Base-by-base conservation (phyloP, 495 filamentous ascomycete genomes). In the Aspergillus nidulans region DNA sequence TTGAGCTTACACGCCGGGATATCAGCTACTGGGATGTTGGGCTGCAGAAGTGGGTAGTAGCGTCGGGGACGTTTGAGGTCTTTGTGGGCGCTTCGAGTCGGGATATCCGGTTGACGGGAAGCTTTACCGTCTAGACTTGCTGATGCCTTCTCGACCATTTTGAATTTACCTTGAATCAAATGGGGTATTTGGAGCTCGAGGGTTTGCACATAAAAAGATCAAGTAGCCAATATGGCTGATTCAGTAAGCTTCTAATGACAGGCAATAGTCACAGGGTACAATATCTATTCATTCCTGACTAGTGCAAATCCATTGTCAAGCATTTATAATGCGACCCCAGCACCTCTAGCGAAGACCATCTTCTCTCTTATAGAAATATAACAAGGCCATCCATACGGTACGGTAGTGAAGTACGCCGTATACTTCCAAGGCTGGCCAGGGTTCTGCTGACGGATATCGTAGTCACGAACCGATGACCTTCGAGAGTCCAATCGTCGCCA, bases 1-100 rank as follows among this genome's bases (percentile, higher is more conserved):
- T 95, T 57, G 70, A 77, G 9, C 49, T 95, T 12, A 91, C 81
- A 26, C 78, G 90, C 59, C 73, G 83, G 49, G 90, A 94, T 63
- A 40, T 86, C 25, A 84, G 80, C 65, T 94, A 89, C 59, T 95
- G 90, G 90, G 81, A 85, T 63, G 77, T 83, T 3, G 67, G 65
- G 49, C 62, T 59, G 60, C 85, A 88, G 73, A 92, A 92, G 63
- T 95, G 90, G 90, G 78, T 82, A 2, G 79, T 95, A 68, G 68
- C 80, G 2, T 41, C 19, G 46, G 69, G 59, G 25, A 47, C 53
- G 25, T 72, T 67, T 30, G 56, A 59, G 24, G 64, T 70, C 45
- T 49, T 60, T 28, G 65, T 55, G 15, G 65, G 65, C 0, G 57
- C 56, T 28, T 65, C 63, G 16, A 63, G 60, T 46, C 58, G 60